Evolutionary conservation across 441 rosid genomes (phyloP).

Genomic region (Codiaeum variegatum): DNA sequence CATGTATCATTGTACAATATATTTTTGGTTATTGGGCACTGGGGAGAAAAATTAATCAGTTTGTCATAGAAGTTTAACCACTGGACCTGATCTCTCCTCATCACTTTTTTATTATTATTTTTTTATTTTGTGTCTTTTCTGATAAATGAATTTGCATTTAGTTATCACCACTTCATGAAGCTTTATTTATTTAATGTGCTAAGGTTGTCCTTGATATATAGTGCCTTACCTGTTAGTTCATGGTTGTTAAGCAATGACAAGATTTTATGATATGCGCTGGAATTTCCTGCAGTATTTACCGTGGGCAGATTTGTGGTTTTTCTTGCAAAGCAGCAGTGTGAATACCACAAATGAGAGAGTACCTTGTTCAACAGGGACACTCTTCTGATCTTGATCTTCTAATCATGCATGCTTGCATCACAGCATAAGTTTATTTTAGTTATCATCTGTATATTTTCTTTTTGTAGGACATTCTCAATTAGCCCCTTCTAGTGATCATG

Average conservation of each 20-base stretch:
- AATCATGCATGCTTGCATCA: not conserved
- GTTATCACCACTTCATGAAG: not conserved
- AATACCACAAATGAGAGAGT: not conserved
- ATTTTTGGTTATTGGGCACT: not conserved
- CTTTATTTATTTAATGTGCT: not conserved
- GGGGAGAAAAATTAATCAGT: not conserved
- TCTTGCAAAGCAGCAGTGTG: not conserved
- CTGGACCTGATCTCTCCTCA: not conserved
- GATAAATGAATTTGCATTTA: not conserved
- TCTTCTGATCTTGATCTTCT: not conserved
- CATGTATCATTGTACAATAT: not conserved
- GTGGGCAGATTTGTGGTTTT: not conserved
- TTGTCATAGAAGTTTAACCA: not conserved
- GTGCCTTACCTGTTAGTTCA: not conserved
- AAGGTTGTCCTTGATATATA: not conserved
- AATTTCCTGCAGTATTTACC: not conserved
- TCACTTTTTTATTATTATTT: not conserved
- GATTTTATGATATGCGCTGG: not conserved
- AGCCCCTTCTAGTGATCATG: slow-evolving; percentile 19
- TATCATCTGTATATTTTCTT: not conserved
- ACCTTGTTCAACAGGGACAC: not conserved
- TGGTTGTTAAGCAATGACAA: not conserved
- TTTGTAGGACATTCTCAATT: slow-evolving; percentile 19
- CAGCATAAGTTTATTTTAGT: not conserved
- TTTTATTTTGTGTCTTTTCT: not conserved